phyloP scores from a whole-genome alignment of 352 stramenopile genomes.

The Elongisporangium prolatum region DNA sequence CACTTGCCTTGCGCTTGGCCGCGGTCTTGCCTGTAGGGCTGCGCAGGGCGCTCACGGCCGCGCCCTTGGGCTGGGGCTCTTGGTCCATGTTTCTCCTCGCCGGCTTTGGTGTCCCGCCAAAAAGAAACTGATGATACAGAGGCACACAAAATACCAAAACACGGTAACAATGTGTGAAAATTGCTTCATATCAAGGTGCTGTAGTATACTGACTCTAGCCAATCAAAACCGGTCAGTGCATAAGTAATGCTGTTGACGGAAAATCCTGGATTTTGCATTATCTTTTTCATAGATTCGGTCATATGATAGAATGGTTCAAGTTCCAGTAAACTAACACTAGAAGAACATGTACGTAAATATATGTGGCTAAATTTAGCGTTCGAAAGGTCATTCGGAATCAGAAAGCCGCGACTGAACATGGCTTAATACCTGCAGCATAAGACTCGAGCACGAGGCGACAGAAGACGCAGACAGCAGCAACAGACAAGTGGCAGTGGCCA shows the following conservation, averaged over 20 bases:
- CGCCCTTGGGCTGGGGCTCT: background rate
- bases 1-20: conserved; percentile 2
- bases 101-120: background rate
- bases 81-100: background rate
- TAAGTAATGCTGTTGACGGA: background rate
- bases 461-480: conserved; percentile 10
- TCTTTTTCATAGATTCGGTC: background rate
- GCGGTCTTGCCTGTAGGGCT: background rate
- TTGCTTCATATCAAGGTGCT: background rate
- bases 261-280: background rate
- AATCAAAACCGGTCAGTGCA: background rate
- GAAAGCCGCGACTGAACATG: background rate
- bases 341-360: background rate
- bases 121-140: background rate
- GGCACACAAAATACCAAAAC: background rate
- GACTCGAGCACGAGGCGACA: background rate
- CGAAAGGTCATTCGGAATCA: background rate
- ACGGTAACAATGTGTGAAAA: background rate
- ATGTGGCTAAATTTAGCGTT: background rate
- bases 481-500: conserved; percentile 23
- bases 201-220: background rate
- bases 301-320: background rate
- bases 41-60: background rate
- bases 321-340: background rate
- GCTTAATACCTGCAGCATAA: background rate